Conservation (phyloP, 1,284 basidiomycete species). For the Rhodotorula sp. region DNA sequence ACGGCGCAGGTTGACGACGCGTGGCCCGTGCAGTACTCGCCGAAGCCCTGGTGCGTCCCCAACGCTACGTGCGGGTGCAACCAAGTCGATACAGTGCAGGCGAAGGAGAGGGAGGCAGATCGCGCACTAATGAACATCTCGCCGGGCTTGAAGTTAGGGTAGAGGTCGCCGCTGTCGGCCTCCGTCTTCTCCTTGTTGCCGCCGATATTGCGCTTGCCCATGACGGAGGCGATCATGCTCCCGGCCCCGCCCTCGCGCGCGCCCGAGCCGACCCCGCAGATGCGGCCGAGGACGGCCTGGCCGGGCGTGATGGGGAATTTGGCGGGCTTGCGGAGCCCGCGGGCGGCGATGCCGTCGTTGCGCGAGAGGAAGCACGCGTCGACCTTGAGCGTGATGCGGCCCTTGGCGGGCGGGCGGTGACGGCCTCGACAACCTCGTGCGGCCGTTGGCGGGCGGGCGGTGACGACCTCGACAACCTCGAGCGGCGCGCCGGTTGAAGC, state of each 20-base stretch:
- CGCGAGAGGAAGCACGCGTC: slow-evolving; percentile 14
- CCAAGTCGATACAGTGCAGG: too few species aligned
- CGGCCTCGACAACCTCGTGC: too few species aligned
- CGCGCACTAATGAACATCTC: slow-evolving; percentile 48
- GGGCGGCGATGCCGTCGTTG: slow-evolving; percentile 17
- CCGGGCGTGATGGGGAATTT: slow-evolving; percentile 23
- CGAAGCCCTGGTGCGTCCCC: slow-evolving; percentile 18
- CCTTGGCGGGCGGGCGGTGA: slow-evolving; percentile 17
- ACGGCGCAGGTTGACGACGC: slow-evolving; percentile 1
- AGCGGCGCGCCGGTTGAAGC: not conserved
- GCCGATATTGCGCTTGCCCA: not conserved
- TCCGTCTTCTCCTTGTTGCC: not conserved
- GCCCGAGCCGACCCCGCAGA: slow-evolving; percentile 13
- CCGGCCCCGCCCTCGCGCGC: not conserved
- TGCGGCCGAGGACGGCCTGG: slow-evolving; percentile 9
- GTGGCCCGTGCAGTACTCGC: slow-evolving; percentile 17
- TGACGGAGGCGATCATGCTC: not conserved
- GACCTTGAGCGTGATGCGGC: slow-evolving; percentile 14
- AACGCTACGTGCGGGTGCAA: not conserved
- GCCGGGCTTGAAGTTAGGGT: slow-evolving; percentile 66
- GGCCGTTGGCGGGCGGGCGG: too few species aligned
- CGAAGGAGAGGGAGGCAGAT: too few species aligned
- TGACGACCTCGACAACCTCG: slow-evolving; percentile 17
- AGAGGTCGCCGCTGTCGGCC: slow-evolving; percentile 63
- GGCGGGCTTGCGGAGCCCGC: slow-evolving; percentile 6